Evolutionary conservation across 2,329 filamentous ascomycete genomes (phyloP).

Genomic region (Massarina eburnea): DNA sequence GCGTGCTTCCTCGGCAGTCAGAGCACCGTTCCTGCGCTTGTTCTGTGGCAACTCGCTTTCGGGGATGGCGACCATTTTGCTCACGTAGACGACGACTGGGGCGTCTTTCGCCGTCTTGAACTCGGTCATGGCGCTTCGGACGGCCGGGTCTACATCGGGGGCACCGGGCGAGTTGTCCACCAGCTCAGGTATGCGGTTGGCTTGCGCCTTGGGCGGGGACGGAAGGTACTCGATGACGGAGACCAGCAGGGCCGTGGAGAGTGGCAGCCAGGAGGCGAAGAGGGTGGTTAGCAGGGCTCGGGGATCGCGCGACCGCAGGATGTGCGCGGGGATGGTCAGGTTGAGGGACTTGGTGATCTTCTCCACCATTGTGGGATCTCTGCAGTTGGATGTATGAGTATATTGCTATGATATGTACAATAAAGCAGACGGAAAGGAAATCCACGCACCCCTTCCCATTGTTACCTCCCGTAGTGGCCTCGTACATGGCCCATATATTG

Average conservation of each 20-base stretch:
- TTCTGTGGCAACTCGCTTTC: slow-evolving; percentile 91
- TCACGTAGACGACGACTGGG: slow-evolving; percentile 91
- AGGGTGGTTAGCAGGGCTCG: slow-evolving; percentile 81
- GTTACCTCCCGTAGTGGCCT: slow-evolving; percentile 81
- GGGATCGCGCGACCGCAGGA: slow-evolving; percentile 81
- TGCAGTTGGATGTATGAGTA: slow-evolving; percentile 47
- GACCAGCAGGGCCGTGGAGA: slow-evolving; percentile 89
- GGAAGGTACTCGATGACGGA: slow-evolving; percentile 93
- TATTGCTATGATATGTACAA: slow-evolving; percentile 42
- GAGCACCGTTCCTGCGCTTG: slow-evolving; percentile 65
- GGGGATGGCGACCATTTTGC: slow-evolving; percentile 96
- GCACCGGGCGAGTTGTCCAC: slow-evolving; percentile 79
- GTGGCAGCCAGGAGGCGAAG: slow-evolving; percentile 85
- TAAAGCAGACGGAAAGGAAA: slow-evolving; percentile 39
- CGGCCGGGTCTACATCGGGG: slow-evolving; percentile 64
- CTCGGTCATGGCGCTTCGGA: slow-evolving; percentile 79
- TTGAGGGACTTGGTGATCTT: slow-evolving; percentile 93
- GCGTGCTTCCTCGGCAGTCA: slow-evolving; percentile 86
- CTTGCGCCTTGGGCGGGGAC: slow-evolving; percentile 78
- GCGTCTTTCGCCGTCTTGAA: slow-evolving; percentile 72
- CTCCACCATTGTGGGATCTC: slow-evolving; percentile 77
- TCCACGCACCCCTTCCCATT: slow-evolving; percentile 73
- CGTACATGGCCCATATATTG: slow-evolving; percentile 93
- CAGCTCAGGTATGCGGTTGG: slow-evolving; percentile 74
- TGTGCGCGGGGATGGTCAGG: slow-evolving; percentile 80